phyloP scores from a whole-genome alignment of 1,284 basidiomycete genomes.

The Pholiota adiposa region DNA sequence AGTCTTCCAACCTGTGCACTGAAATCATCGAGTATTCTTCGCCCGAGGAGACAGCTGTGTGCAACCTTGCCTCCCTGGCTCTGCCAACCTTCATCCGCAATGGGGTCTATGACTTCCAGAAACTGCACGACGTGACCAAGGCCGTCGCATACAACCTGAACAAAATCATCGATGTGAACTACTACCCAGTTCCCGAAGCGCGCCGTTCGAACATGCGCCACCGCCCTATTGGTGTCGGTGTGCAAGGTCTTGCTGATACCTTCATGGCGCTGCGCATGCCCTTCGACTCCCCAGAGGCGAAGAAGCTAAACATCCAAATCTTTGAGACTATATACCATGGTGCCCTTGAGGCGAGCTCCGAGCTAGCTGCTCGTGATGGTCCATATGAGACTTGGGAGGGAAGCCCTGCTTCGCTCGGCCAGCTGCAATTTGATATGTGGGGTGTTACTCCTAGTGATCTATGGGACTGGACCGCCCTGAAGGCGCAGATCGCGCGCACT shows the following conservation, averaged over 20 bases:
- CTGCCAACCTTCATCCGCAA: constrained; percentile 86
- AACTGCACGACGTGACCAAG: constrained; percentile 94
- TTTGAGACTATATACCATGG: constrained; percentile 99
- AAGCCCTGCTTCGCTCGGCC: constrained; percentile 87
- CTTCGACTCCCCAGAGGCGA: constrained; percentile 91
- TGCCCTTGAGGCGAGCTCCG: constrained; percentile 90
- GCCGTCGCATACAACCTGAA: constrained; percentile 94
- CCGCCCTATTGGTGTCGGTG: constrained; percentile 97
- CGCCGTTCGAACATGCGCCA: constrained; percentile 96
- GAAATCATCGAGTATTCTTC: constrained; percentile 99
- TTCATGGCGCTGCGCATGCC: constrained; percentile 98
- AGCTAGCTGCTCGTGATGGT: constrained; percentile 84
- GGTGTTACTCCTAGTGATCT: constrained; percentile 89
- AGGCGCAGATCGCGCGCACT: constrained; percentile 85
- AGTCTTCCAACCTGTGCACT: constrained; percentile 98
- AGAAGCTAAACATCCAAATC: constrained; percentile 92
- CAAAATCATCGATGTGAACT: constrained; percentile 92
- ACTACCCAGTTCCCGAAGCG: constrained; percentile 93
- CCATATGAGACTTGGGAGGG: constrained; percentile 93
- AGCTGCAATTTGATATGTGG: constrained; percentile 97
- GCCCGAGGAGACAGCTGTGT: constrained; percentile 98
- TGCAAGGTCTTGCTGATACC: constrained; percentile 97
- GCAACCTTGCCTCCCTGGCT: constrained; percentile 97
- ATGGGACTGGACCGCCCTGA: constrained; percentile 94
- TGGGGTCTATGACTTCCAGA: constrained; percentile 89